phyloP scores from a whole-genome alignment of 1,284 basidiomycete species.

The Waitea zeae region DNA sequence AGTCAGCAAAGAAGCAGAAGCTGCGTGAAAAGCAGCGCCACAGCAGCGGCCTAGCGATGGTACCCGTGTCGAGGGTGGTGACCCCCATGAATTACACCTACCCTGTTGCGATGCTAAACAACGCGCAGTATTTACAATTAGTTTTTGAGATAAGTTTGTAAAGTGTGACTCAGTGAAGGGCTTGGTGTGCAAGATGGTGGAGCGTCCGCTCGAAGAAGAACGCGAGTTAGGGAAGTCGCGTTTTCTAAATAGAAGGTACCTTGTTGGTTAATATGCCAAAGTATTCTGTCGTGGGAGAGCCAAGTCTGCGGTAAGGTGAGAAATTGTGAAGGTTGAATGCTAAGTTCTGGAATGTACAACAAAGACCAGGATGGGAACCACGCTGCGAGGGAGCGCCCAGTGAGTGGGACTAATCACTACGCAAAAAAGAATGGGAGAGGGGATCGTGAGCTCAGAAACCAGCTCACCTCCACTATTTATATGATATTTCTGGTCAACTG shows the following conservation, averaged over 20 bases:
- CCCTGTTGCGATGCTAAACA: slow-evolving; percentile 94
- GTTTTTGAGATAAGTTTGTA: slow-evolving; percentile 98
- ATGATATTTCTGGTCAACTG: too few relatives aligned
- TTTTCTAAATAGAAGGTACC: slow-evolving; percentile 62
- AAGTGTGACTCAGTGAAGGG: slow-evolving; percentile 76
- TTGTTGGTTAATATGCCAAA: slow-evolving; percentile 88
- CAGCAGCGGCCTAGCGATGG: slow-evolving; percentile 75
- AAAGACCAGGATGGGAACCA: too few relatives aligned
- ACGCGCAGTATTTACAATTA: slow-evolving; percentile 94
- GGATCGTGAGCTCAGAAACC: too few relatives aligned
- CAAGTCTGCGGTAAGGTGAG: slow-evolving; percentile 49
- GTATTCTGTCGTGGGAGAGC: slow-evolving; percentile 89
- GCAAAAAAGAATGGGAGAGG: too few relatives aligned
- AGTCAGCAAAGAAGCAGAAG: slow-evolving; percentile 86
- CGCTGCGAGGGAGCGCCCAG: too few relatives aligned
- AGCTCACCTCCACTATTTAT: too few relatives aligned
- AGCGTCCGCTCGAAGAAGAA: slow-evolving; percentile 94
- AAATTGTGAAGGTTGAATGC: too few relatives aligned
- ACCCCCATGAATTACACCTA: slow-evolving; percentile 94
- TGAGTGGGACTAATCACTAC: too few relatives aligned
- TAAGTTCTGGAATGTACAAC: too few relatives aligned
- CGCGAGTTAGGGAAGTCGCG: slow-evolving; percentile 68
- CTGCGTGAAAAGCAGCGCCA: slow-evolving; percentile 61
- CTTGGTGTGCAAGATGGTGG: slow-evolving; percentile 82
- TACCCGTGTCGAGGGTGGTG: slow-evolving; percentile 78